Evolutionary conservation across 148 eudicot species (phyloP), one percentile per base, ranked within the genome.

Genomic region (Cornus kousa): DNA sequence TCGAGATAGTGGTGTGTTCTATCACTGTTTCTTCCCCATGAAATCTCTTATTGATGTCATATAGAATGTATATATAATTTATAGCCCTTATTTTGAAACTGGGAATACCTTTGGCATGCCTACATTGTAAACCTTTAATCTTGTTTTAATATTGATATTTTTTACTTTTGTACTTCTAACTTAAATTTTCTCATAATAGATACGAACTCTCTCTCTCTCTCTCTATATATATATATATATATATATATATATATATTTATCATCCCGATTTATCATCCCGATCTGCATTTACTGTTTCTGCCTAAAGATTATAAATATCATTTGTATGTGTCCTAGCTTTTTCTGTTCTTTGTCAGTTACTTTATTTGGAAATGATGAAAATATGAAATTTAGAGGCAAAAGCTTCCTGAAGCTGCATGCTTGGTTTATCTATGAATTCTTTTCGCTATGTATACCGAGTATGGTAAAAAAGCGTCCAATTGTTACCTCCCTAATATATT

Each of bases 1-100:
- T 81, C 85, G 81, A 80, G 86, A 89, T 80, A 86, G 72, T 71
- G 98, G 97, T 92, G 71, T 57, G 83, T 85, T 33, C 77, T 22
- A 57, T 77, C 40, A 60, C 55, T 71, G 20, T 64, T 60, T 71
- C 33, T 74, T 17, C 20, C 74, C 19, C 20, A 37, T n/a, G 7
- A 5, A 16, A 11, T 20, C 23, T 9, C 22, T 64, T 48, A 67
- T 28, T 12, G 3, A 48, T 28, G 20, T 74, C 23, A 62, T 62
- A 5, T 12, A 57, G 3, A 24, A 3, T 53, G 12, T 74, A 53
- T 12, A 68, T 16, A 23, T 11, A 14, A 32, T 12, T 0, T 0
- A 53, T 11, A 2, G 5, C 19, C 7, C 19, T 53, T 16, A 11
- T 14, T 8, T 13, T 12, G 59, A 4, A 11, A 12, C 4, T 11